Evolutionary conservation across 2,329 filamentous ascomycete species (phyloP).

Genomic region (Aspergillus sp.): DNA sequence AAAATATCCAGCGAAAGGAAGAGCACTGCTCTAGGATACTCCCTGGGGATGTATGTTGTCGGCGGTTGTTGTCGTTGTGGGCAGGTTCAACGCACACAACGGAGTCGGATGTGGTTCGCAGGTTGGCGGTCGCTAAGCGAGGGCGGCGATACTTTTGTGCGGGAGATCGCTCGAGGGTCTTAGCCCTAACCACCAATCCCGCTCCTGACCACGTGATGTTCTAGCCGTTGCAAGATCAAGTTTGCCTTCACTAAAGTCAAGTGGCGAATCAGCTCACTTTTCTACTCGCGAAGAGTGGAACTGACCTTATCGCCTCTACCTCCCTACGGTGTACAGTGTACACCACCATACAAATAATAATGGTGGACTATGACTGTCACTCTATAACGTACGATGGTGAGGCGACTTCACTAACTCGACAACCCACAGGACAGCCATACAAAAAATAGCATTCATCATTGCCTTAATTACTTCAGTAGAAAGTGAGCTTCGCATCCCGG

Average conservation of each 20-base stretch:
- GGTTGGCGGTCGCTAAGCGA: conserved; percentile 41
- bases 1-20: conserved; percentile 42
- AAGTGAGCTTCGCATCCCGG: conserved; percentile 67
- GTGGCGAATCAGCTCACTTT: neutral
- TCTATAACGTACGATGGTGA: neutral
- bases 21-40: conserved; percentile 43
- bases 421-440: no score
- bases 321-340: no score
- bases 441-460: neutral
- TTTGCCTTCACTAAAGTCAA: neutral
- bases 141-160: conserved; percentile 36
- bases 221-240: neutral
- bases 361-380: neutral
- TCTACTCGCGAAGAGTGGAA: neutral
- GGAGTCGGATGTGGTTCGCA: conserved; percentile 40
- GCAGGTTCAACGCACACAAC: conserved; percentile 44
- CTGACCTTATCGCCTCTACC: no score
- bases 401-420: neutral
- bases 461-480: conserved; percentile 53
- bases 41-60: conserved; percentile 46
- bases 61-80: conserved; percentile 49
- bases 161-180: conserved; percentile 33
- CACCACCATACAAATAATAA: neutral
- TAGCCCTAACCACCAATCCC: conserved; percentile 42
- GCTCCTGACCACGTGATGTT: conserved; percentile 26